Base-by-base conservation (phyloP, 768 basidiomycete genomes). In the Vararia minispora region DNA sequence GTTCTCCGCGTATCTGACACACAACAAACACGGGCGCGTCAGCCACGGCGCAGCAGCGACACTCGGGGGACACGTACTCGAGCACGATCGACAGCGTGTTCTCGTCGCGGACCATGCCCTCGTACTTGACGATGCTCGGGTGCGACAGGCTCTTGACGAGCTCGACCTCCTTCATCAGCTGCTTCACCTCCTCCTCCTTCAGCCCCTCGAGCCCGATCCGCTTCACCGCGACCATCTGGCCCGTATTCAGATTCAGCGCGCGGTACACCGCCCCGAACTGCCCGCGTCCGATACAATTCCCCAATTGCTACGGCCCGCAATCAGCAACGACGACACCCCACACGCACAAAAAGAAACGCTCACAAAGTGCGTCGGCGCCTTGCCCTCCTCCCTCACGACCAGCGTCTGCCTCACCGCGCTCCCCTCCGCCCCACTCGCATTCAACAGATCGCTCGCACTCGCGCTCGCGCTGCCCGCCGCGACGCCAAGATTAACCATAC, bases 141-240 rank as follows among this genome's bases (percentile, higher is more conserved):
- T 99, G 94, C 9, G 79, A 79, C 28, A 98, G 62, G 32, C 84
- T 73, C 65, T 91, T 91, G 50, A 97, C 75, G 25, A 99, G 64
- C 51, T 91, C 85, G 12, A 98, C 94, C 57, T 99, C 94, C 46
- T 74, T 74, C 88, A 94, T 95, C 34, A 98, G 70, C 54, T 89
- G 82, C 33, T 71, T 73, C 14, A 97, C 79, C 54, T 98, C 92
- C 14, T 79, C 80, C 58, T 95, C 91, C 56, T 83, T 82, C 52
- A 95, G 65, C 6, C 90, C 94, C 35, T 87, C 85, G 26, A 98
- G 65, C 35, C 82, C 69, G 50, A 99, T 94, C 22, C 89, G 79
- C 63, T 99, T 99, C 36, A 98, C 89, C n/a, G 94, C 94, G n/a
- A 94, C 91, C 76, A 88, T 94, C 58, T 94, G 87, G 12, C 94